Conservation (phyloP, 2,329 filamentous ascomycete species). For the Coniochaeta pulveracea region DNA sequence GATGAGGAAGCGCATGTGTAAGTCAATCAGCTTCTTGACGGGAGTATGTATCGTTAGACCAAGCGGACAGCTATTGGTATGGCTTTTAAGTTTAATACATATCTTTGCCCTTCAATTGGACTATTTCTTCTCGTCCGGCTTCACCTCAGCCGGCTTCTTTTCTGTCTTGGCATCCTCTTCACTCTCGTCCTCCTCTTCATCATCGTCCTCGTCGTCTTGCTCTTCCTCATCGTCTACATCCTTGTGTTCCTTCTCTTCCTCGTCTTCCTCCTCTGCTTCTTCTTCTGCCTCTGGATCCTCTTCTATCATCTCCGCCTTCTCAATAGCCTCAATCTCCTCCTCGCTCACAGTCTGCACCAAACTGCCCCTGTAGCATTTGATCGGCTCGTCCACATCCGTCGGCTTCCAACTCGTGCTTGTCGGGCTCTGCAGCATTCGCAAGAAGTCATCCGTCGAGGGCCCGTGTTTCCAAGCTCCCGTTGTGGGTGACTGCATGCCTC, state of each 20-base stretch:
- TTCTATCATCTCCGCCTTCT: conserved; percentile 25
- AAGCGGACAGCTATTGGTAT: too few species aligned
- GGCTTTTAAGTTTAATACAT: too few species aligned
- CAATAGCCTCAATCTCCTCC: conserved; percentile 26
- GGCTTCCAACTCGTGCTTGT: conserved; percentile 26
- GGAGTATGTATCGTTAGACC: too few species aligned
- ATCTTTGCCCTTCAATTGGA: too few species aligned
- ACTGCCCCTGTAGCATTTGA: conserved; percentile 21
- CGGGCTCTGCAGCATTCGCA: conserved; percentile 28
- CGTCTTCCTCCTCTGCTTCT: conserved; percentile 19
- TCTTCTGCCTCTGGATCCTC: conserved; percentile 26
- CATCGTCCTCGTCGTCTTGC: conserved; percentile 13
- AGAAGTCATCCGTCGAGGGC: conserved; percentile 12
- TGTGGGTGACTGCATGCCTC: conserved; percentile 34
- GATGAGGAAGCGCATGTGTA: too few species aligned
- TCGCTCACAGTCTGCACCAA: conserved; percentile 19
- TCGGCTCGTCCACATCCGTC: conserved; percentile 17
- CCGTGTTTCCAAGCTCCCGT: conserved; percentile 28
- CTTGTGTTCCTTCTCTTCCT: conserved; percentile 7
- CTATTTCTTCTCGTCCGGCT: too few species aligned
- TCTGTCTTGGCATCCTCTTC: too few species aligned
- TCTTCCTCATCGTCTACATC: conserved; percentile 14
- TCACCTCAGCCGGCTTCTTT: too few species aligned
- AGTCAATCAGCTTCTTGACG: too few species aligned
- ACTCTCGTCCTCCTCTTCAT: conserved; percentile 10